Evolutionary conservation across 2,329 filamentous ascomycete genomes (phyloP), one percentile per base, ranked within the genome.

Genomic region (Ceratocystis variospora): DNA sequence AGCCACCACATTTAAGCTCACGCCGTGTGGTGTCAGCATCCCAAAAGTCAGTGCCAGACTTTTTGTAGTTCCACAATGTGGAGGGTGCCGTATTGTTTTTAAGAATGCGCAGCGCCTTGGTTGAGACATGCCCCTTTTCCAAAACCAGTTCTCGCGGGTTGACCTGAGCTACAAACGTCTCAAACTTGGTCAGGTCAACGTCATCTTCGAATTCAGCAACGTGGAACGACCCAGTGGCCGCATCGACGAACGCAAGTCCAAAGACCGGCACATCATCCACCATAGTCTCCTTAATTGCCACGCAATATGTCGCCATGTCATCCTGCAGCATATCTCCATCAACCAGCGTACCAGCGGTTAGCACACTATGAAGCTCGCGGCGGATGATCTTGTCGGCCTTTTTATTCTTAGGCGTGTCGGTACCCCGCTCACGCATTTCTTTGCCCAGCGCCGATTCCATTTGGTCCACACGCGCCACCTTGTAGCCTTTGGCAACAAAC

Each of bases 291-390:
- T 99, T 99, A 77, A 99, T 94, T 1, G 94, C 89, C 64, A 94
- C 90, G 74, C 94, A 99, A 75, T 90, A 97, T 0, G 91, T 96
- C 1, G 94, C 90, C 87, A 96, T 96, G 74, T 99, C 94, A 72
- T 96, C 90, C 74, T 97, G 93, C 50, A 99, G 83, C 94, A 99
- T 99, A 70, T 89, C 87, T 17, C 90, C 92, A 68, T 99, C 94
- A 3, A 99, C 93, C 1, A 99, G 82, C 0, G 94, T 99, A 41
- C 94, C 94, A 5, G 87, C 86, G 0, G 94, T 99, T 33, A 99
- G 80, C 12, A 99, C 90, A 71, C 90, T 94, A 0, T 92, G 87
- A 45, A 99, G 80, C 75, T 99, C 91, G 73, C 94, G 85, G 61
- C 86, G 87, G 71, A 99, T 99, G 71, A 99, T 86, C 75, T 97